A percentile compares a stretch with the other conserved stretches of the same genome.
These are phyloP conservation scores for Colletotrichum higginsianum DNA, from an alignment of 2,329 filamentous ascomycete genomes.

Conservation along the genomic window DNA sequence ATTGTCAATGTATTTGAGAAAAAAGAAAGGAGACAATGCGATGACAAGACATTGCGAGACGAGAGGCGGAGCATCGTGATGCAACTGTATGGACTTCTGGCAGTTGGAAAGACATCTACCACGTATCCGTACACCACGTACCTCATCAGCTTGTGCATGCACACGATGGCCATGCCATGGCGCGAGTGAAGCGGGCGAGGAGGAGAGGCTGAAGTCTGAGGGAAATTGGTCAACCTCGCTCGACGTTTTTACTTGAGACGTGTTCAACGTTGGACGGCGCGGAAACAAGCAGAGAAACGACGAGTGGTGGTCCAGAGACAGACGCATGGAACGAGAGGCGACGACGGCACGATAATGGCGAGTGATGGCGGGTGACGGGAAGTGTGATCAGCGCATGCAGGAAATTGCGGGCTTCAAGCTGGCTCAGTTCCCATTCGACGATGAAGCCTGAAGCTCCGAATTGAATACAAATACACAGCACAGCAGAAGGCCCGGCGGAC, in stretches of 20 bases:
- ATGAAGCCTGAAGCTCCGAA: background rate
- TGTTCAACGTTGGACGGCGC: background rate
- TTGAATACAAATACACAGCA: background rate
- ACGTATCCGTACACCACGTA: too few relatives aligned
- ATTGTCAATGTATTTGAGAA: constrained; percentile 15
- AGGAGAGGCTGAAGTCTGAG: background rate
- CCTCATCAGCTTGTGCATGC: background rate
- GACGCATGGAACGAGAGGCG: background rate
- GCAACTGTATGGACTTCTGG: background rate
- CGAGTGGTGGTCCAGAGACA: background rate
- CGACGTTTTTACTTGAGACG: background rate
- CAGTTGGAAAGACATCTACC: background rate
- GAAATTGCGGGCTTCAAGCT: constrained; percentile 40
- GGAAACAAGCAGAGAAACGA: too few relatives aligned
- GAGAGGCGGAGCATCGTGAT: constrained; percentile 3
- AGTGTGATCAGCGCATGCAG: constrained; percentile 38
- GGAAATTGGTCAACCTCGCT: background rate
- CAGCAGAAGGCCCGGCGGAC: background rate
- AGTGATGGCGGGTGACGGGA: constrained; percentile 23
- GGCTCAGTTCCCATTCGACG: constrained; percentile 37
- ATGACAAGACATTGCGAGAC: constrained; percentile 19
- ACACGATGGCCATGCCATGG: background rate
- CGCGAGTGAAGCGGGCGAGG: background rate
- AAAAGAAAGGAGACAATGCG: constrained; percentile 20
- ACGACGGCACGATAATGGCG: constrained; percentile 13